Percentiles rank a stretch among this genome's conserved stretches.
Evolutionary conservation across 768 basidiomycete species (phyloP).

Genomic region (Calvatia gigantea): DNA sequence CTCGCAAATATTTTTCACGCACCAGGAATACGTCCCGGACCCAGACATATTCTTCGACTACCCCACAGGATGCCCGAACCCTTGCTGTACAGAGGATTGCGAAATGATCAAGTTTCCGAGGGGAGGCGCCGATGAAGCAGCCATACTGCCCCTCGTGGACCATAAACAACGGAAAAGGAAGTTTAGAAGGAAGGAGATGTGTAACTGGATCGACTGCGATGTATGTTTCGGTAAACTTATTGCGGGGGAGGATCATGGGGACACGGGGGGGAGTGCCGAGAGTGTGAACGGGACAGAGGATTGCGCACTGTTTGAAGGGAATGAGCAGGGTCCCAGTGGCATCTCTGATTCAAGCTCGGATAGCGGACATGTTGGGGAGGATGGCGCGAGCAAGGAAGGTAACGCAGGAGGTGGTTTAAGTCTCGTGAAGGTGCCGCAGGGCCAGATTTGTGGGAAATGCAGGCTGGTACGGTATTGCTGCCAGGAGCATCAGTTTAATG

Average conservation of each 20-base stretch:
- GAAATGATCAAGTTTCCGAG: constrained; percentile 81
- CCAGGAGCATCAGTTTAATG: constrained; percentile 67
- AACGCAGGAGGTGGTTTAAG: background rate
- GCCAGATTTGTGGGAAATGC: constrained; percentile 74
- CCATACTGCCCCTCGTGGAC: constrained; percentile 48
- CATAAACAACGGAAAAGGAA: constrained; percentile 35
- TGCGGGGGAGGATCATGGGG: background rate
- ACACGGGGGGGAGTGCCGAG: constrained; percentile 2
- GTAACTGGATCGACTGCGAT: constrained; percentile 79
- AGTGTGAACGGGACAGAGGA: background rate
- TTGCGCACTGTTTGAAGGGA: background rate
- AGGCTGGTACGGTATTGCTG: constrained; percentile 78
- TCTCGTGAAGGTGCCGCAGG: constrained; percentile 28
- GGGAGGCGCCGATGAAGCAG: constrained; percentile 56
- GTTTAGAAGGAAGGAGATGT: constrained; percentile 60
- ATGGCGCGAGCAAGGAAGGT: background rate
- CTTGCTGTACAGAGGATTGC: constrained; percentile 76
- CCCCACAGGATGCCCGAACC: constrained; percentile 76
- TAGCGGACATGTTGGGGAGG: constrained; percentile 14
- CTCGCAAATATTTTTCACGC: constrained; percentile 79
- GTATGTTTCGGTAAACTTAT: constrained; percentile 52
- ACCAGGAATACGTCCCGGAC: constrained; percentile 65
- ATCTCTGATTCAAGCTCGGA: constrained; percentile 25
- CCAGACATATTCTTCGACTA: constrained; percentile 74
- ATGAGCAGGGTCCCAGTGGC: constrained; percentile 19